Conservation (phyloP, 2,329 filamentous ascomycete genomes). For the Gliomastix tumulicola region DNA sequence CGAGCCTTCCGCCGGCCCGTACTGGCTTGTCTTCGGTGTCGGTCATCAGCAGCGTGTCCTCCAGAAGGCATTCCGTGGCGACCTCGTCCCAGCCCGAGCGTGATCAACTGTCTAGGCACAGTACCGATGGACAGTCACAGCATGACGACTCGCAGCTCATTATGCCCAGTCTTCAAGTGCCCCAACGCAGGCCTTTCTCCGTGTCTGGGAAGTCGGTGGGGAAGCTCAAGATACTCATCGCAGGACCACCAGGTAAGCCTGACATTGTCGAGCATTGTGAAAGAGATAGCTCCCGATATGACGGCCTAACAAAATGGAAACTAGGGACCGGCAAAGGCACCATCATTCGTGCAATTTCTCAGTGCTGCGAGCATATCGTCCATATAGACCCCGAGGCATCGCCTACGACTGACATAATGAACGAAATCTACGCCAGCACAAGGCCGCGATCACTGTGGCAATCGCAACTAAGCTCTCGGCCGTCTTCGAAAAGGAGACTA, state of each 20-base stretch:
- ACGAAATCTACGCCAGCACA: conserved; percentile 72
- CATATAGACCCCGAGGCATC: conserved; percentile 68
- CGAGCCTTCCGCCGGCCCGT: conserved; percentile 17
- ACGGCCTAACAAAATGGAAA: too few relatives aligned
- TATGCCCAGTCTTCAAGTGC: conserved; percentile 94
- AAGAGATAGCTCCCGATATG: too few relatives aligned
- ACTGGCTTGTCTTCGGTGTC: conserved; percentile 18
- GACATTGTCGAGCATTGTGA: not conserved
- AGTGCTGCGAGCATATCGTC: conserved; percentile 84
- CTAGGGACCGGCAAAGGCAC: conserved; percentile 82
- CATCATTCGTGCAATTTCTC: conserved; percentile 80
- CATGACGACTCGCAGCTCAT: conserved; percentile 90
- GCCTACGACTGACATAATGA: conserved; percentile 27
- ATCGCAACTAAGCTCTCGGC: conserved; percentile 64
- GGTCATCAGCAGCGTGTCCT: conserved; percentile 39
- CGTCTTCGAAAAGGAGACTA: conserved; percentile 57
- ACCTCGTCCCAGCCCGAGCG: conserved; percentile 32
- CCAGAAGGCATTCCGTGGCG: conserved; percentile 42
- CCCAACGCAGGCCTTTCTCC: conserved; percentile 82
- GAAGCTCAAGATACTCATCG: conserved; percentile 80
- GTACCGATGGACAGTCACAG: too few relatives aligned
- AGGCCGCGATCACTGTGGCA: conserved; percentile 87
- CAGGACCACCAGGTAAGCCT: conserved; percentile 63
- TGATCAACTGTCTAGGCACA: too few relatives aligned
- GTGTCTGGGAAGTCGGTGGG: conserved; percentile 78